Base-by-base conservation (phyloP, 441 rosid species). In the California macrophylla region DNA sequence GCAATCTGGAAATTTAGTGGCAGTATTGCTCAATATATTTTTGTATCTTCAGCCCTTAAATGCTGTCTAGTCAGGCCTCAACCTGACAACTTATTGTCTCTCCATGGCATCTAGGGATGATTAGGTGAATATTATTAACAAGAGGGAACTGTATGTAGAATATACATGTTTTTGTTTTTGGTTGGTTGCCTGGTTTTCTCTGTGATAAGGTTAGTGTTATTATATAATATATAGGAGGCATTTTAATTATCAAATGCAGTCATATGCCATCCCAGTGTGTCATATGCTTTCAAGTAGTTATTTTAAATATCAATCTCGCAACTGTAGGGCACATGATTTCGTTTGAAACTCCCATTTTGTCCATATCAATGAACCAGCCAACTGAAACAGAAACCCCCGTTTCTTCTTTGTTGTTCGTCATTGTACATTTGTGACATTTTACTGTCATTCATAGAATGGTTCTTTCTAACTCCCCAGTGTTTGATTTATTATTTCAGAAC, bases 401-500 rank as follows among this genome's bases (percentile, higher is more conserved):
- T 47, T 21, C 26, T 20, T 54, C 15, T 21, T 54, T 54, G 0
- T 21, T 54, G 4, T 54, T 20, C 47, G 1, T 21, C 13, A 9
- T 54, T 21, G 26, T 23, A 21, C 25, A 20, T 2, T 54, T 54
- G 15, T 54, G 15, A 7, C 25, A 18, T 6, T 54, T 9, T 9
- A 54, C 26, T 54, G 61, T 10, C 10, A 40, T 54, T 54, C 13
- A 54, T 10, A 54, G 12, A 4, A 13, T 47, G 56, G 56, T 56
- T 56, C 28, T 56, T 74, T 76, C 74, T 75, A 60, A 82, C 2
- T 13, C 76, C 69, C 67, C 73, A 28, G 24, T 40, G 24, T 23
- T 73, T 67, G 45, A 64, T 73, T 63, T 16, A 47, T 72, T 76
- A 64, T 80, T 67, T 36, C 95, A 95, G 99, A 89, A 89, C 67